Base-by-base conservation (phyloP, 352 stramenopile species). In the Phytopythium sindhum region DNA sequence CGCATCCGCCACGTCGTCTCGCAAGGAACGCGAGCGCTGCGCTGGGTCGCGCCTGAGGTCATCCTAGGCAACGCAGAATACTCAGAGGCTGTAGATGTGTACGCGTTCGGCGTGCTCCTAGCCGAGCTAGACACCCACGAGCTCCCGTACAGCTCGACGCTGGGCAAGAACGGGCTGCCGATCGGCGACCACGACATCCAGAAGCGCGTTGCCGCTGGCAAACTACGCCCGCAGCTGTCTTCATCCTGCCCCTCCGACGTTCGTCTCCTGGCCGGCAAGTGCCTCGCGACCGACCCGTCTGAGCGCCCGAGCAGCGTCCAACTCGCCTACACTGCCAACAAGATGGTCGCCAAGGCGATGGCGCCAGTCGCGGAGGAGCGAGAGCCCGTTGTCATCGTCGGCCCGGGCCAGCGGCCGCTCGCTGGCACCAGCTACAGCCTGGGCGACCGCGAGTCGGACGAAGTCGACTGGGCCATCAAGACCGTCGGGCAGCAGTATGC, bases 191-290 rank as follows among this genome's bases (percentile, higher is more conserved):
- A 66, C 2, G 39, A 63, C 31, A 70, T 83, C 31, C 65, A 66
- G 19, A 68, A 73, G 28, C 51, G 60, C 19, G 75, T 84, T 21
- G 68, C 73, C 1, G 61, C 66, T 24, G 73, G 72, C 10, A 53
- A 64, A 9, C 47, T 86, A 23, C 61, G 54, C 7, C 78, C 75
- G 1, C 31, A 10, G n/a, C 75, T 86, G 35, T 68, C 69, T 2
- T 17, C 28, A 7, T 57, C 52, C 12, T 84, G 73, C 55, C 73
- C 75, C 23, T 35, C 57, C 1, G 66, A 61, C 24, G 65, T 86
- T 1, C 58, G 74, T 1, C 58, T 59, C 6, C 52, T 86, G 1
- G 73, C 66, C 17, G 55, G 50, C 19, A 59, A 57, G 31, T 88
- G 78, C 44, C 57, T 88, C 6, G 58, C 65, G 10, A 73, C 68